Base-by-base conservation (phyloP, 2,329 filamentous ascomycete genomes). In the Botrytis medusae region DNA sequence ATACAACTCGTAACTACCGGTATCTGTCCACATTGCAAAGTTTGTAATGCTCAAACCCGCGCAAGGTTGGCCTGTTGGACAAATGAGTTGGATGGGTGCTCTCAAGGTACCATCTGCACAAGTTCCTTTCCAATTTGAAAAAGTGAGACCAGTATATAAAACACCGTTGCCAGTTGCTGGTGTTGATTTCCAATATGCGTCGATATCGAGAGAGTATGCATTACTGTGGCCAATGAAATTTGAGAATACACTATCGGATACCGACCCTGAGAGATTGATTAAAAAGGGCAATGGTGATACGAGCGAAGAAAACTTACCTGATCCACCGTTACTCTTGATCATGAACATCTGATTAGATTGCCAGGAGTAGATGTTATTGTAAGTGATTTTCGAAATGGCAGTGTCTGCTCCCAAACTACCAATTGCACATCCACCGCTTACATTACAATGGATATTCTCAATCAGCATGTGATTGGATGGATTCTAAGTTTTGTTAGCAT, bases 391-490 rank as follows among this genome's bases (percentile, higher is more conserved):
- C 51, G 84, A 85, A 78, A 90, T 86, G 74, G 85, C 82, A 25
- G 82, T 86, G 73, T 84, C 84, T 10, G 81, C 79, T 5, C 83
- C 84, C 2, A 90, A 82, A 3, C 86, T 89, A 48, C 88, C 88
- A 77, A 90, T 87, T 20, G 85, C 87, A 75, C 86, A 88, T 61
- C 87, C 87, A 22, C 88, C 88, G 25, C 84, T 86, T 84, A 85
- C 87, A 82, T 90, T 90, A 82, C 88, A 90, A 82, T 89, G 87
- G 74, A 90, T 84, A 75, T 86, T 87, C 77, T 90, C 88, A 59
- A 90, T 81, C 12, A 89, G 82, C 59, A 89, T 84, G 79, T 89
- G 59, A 20, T 69, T 57, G 25, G 51, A 62, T 57, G 74, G 87
- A 67, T 75, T 75, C 72, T 73, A 34, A 4, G 12, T 64, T 71